phyloP scores from a whole-genome alignment of 257 asterid species.

The Nyctanthes arbortristis region DNA sequence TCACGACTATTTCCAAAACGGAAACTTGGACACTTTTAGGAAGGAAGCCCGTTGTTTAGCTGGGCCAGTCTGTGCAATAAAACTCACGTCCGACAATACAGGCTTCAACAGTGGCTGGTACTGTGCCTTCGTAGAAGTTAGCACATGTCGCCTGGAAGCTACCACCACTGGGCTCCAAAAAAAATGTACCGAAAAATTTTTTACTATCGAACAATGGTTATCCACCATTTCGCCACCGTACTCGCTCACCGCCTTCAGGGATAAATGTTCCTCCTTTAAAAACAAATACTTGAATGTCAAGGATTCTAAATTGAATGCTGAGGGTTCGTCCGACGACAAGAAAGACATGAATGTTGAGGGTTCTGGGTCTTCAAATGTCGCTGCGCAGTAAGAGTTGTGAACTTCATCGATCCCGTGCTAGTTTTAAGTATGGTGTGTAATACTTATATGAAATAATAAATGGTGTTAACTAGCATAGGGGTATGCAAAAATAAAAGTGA shows the following conservation, averaged over 20 bases:
- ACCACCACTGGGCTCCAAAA: conserved; percentile 54
- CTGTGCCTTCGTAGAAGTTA: conserved; percentile 53
- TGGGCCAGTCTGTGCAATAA: conserved; percentile 55
- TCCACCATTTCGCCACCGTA: conserved; percentile 56
- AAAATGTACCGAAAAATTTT: conserved; percentile 39
- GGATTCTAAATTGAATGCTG: too few species aligned
- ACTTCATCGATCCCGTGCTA: conserved; percentile 1
- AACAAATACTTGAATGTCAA: neutral
- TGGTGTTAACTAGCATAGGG: neutral
- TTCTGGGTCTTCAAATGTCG: conserved; percentile 13
- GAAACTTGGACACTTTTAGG: conserved; percentile 70
- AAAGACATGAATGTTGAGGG: too few species aligned
- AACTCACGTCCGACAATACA: conserved; percentile 67
- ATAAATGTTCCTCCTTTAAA: conserved; percentile 31
- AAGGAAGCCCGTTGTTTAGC: conserved; percentile 65
- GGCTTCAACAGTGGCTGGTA: conserved; percentile 78
- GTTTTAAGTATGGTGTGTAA: neutral
- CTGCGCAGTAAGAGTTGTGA: conserved; percentile 16
- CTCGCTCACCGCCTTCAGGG: conserved; percentile 49
- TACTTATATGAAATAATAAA: too few species aligned
- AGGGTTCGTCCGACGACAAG: too few species aligned
- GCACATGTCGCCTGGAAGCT: too few species aligned
- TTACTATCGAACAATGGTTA: conserved; percentile 75
- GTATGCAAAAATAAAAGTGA: conserved; percentile 13
- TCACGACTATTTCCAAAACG: conserved; percentile 66